Base-by-base conservation (phyloP, 1,284 basidiomycete species). In the Neolentinus lepideus region DNA sequence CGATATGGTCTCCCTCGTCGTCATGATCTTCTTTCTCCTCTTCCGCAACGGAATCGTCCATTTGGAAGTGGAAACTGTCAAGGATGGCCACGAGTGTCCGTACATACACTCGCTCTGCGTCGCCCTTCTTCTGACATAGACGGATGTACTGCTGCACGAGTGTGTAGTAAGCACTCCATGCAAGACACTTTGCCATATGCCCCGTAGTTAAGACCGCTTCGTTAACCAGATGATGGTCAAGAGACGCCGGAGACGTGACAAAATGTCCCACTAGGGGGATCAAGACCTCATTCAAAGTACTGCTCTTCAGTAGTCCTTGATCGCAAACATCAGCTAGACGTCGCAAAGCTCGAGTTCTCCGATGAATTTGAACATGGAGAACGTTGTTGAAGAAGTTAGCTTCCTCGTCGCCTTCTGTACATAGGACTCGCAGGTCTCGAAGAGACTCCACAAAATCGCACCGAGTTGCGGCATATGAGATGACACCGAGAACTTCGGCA, bases 351-450 rank as follows among this genome's bases (percentile, higher is more conserved):
- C 97, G 79, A 1, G 88, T 86, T 21, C 96, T 85, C 57, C 96
- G 87, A 69, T 99, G 96, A 3, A 90, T 75, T 71, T 99, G 97
- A 54, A 99, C 85, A 69, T 99, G 97, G 60, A 91, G 84, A 53
- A 99, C 84, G 70, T 99, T 99, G 75, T 88, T 88, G 79, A 99
- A 98, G 74, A 99, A 96, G 67, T 89, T 95, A 26, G 93, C 94
- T 69, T 99, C 97, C 51, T 92, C 90, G 65, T 99, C 96, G 0
- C 92, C 94, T 16, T 80, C 85, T 2, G 90, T 92, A n/a, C 98
- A 78, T 10, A 99, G 74, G 10, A 85, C 78, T 6, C 73, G 80
- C 84, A 98, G 87, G 65, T 98, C 94, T 51, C 81, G 80, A 43
- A 98, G 72, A 1, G 79, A 70, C 0, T 71, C 67, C 21, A 93